A percentile compares a stretch with the other conserved stretches of the same genome.
Conservation (phyloP, 2,329 filamentous ascomycete species). For the Arthroderma sp. region DNA sequence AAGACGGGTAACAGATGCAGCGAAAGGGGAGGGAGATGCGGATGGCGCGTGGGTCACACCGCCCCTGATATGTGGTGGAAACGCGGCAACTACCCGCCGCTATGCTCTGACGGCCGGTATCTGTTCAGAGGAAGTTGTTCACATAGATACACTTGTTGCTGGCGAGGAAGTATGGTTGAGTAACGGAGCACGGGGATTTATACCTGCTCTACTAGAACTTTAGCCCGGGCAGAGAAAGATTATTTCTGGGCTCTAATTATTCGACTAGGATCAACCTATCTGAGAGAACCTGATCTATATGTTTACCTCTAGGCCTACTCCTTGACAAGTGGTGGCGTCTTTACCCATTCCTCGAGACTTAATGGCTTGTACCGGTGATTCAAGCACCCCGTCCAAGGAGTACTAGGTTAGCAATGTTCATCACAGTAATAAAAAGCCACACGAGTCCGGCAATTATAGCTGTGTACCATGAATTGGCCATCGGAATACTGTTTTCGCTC, state of each 20-base stretch:
- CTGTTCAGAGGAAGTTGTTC: constrained; percentile 53
- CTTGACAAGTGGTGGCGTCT: background rate
- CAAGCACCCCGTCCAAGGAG: constrained; percentile 34
- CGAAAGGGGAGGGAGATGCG: background rate
- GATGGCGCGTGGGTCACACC: constrained; percentile 65
- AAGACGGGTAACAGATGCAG: constrained; percentile 30
- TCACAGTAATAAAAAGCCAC: constrained; percentile 61
- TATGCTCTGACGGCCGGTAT: constrained; percentile 66
- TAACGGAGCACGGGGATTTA: constrained; percentile 74
- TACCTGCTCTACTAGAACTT: constrained; percentile 24
- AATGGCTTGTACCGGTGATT: background rate
- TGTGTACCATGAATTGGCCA: constrained; percentile 61
- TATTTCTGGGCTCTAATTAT: background rate
- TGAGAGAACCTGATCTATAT: background rate
- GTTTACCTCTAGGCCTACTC: background rate
- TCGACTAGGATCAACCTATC: background rate
- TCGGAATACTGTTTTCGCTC: constrained; percentile 36
- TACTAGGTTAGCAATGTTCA: constrained; percentile 69
- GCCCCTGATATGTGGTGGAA: constrained; percentile 61
- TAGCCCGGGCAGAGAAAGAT: background rate
- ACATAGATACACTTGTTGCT: constrained; percentile 48
- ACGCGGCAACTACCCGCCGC: constrained; percentile 67
- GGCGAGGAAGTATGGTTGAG: constrained; percentile 80
- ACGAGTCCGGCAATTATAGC: constrained; percentile 48
- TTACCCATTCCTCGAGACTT: background rate